Base-by-base conservation (phyloP, 495 filamentous ascomycete species). In the Lasiosphaeria miniovina region DNA sequence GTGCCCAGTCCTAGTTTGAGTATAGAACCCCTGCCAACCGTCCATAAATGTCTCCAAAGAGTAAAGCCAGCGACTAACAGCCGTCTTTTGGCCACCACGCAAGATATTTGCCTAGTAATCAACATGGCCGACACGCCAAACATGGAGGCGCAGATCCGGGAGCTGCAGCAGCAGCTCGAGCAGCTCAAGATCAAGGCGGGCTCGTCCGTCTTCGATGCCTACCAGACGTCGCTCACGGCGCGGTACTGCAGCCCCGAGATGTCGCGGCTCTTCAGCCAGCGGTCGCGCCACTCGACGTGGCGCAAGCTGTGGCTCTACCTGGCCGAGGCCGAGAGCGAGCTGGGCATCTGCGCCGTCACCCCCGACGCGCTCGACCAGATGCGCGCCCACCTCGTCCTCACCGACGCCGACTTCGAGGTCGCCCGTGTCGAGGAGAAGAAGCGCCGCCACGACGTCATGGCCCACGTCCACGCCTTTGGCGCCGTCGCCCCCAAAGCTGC, bases 401-500 rank as follows among this genome's bases (percentile, higher is more conserved):
- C 86, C 36, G 93, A 96, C 64, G 82, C 86, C 38, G 91, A 90
- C 63, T 96, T 97, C 68, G 74, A 80, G 61, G 77, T 89, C 60
- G 89, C 90, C 36, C 83, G 81, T 5, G 86, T 84, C 59, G 91
- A 96, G 71, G 93, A 96, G 65, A 61, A 65, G 58, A 75, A 69
- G 65, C 67, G 65, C 52, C 55, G 69, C 35, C 75, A 81, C 57
- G 88, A 88, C 77, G 85, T 88, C 58, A 86, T 87, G 83, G 80
- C 81, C 58, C 68, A 70, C 46, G 67, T 71, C 35, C 69, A 71
- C 54, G 87, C 84, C 43, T 91, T 89, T 55, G 89, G 88, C 34
- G 89, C 88, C 41, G 91, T 92, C 52, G 90, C 90, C 9, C 91
- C 92, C 4, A 87, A 85, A 49, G 93, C 93, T 43, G 90, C 89